A percentile compares a stretch with the other conserved stretches of the same genome.
Evolutionary conservation across 2,329 filamentous ascomycete genomes (phyloP).

Genomic region (Fusarium sp.): DNA sequence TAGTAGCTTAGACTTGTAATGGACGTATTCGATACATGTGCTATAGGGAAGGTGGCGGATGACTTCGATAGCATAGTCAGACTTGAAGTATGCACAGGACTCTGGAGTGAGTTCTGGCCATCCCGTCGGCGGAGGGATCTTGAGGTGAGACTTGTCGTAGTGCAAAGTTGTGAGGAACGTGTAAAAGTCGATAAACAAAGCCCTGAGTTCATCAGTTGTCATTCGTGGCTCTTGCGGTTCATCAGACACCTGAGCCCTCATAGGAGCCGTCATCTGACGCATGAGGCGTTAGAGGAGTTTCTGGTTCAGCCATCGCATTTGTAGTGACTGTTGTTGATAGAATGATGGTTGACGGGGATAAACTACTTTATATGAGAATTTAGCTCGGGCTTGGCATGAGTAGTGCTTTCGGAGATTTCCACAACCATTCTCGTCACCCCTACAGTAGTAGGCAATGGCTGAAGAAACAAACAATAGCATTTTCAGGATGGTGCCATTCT

Average conservation of each 20-base stretch:
- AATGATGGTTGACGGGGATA: background rate
- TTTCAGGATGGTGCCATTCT: background rate
- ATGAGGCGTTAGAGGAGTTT: background rate
- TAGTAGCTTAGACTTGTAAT: background rate
- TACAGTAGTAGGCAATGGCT: background rate
- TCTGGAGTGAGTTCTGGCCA: background rate
- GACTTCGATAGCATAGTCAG: background rate
- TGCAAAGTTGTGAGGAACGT: background rate
- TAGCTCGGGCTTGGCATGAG: background rate
- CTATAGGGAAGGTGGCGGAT: background rate
- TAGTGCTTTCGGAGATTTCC: background rate
- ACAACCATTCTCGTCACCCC: background rate
- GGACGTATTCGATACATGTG: background rate
- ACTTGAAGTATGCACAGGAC: background rate
- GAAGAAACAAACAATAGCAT: background rate
- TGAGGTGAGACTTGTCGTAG: background rate
- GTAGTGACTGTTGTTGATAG: background rate
- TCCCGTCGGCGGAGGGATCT: background rate
- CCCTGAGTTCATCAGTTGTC: background rate
- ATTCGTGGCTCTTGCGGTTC: background rate
- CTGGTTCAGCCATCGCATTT: background rate
- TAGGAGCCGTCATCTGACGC: background rate
- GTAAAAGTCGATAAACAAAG: background rate
- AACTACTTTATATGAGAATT: background rate
- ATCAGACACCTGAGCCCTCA: background rate